Evolutionary conservation across 768 basidiomycete species (phyloP), one percentile per base, ranked within the genome.

Genomic region (Naganishia kalamii): DNA sequence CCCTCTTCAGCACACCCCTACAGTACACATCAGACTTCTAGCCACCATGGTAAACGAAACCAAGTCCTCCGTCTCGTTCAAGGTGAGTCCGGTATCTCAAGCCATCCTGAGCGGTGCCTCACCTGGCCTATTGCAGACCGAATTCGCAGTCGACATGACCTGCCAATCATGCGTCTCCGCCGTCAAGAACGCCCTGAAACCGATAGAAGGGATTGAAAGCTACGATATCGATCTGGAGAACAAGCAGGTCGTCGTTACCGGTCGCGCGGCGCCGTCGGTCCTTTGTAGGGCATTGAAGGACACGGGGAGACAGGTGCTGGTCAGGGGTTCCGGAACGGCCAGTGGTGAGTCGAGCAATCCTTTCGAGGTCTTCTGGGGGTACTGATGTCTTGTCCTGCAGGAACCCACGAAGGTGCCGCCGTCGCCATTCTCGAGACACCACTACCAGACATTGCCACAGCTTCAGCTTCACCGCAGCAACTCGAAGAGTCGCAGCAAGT

Each of bases 81-180:
- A 66, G 65, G 65, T 46, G 40, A 66, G 65, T 62, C n/a, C 27
- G 23, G 29, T 19, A 32, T 25, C 23, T 52, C 40, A 23, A 30
- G 15, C 30, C 29, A 35, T n/a, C 21, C 33, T 65, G 37, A 3
- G 11, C 68, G 52, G 65, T 21, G 41, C 23, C 21, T 41, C 25
- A n/a, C 43, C 25, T 23, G 21, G 6, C 17, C 15, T 32, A 32
- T 51, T 4, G 4, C 41, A 78, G 77, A 76, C 75, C 67, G 77
- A 78, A 60, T 78, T 78, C 52, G 77, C 77, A 44, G 77, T 78
- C 43, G 77, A 78, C 63, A 78, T 78, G 77, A 78, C 77, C 3
- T 78, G 77, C 51, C 73, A 78, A 65, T 73, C 68, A 32, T 78
- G 77, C 57, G 77, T 78, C 44, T 66, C 72, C n/a, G 71, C 74